Conservation (phyloP, 345 rosid species). For the Salix caprea region DNA sequence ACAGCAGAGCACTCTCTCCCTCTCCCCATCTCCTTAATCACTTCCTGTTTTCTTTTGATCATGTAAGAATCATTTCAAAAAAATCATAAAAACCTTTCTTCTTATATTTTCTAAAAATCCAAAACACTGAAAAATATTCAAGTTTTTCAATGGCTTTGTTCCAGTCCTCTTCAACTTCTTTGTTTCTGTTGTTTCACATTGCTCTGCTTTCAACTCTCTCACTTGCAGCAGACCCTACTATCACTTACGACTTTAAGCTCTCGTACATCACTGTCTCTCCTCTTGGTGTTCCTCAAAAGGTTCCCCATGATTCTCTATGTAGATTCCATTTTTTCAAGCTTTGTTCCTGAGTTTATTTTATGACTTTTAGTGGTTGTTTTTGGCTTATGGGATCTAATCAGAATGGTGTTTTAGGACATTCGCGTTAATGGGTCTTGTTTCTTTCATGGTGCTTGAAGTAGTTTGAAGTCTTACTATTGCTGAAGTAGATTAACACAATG, state of each 20-base stretch:
- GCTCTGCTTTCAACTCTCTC: conserved; percentile 38
- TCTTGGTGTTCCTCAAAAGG: conserved; percentile 87
- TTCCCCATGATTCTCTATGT: conserved; percentile 3
- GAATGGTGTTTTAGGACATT: not conserved
- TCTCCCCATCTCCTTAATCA: not conserved
- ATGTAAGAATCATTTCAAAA: not conserved
- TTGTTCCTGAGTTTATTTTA: not conserved
- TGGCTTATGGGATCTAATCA: conserved; percentile 2
- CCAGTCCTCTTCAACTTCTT: conserved; percentile 2
- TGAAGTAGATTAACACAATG: not conserved
- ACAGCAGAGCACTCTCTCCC: not conserved
- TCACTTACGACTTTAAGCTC: conserved; percentile 46
- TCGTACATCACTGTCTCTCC: conserved; percentile 76
- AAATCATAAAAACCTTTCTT: not conserved
- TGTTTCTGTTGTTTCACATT: conserved; percentile 31
- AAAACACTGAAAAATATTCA: not conserved
- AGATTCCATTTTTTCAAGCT: not conserved
- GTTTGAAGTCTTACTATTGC: not conserved
- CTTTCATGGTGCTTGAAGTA: not conserved
- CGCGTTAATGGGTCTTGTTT: not conserved
- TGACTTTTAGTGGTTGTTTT: not conserved
- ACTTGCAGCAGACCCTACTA: conserved; percentile 60
- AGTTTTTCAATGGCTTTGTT: conserved; percentile 1
- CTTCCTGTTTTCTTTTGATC: not conserved
- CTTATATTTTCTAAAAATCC: not conserved